A percentile compares a stretch with the other conserved stretches of the same genome.
Evolutionary conservation across 768 basidiomycete species (phyloP).

Genomic region (Amanita jacksonii): DNA sequence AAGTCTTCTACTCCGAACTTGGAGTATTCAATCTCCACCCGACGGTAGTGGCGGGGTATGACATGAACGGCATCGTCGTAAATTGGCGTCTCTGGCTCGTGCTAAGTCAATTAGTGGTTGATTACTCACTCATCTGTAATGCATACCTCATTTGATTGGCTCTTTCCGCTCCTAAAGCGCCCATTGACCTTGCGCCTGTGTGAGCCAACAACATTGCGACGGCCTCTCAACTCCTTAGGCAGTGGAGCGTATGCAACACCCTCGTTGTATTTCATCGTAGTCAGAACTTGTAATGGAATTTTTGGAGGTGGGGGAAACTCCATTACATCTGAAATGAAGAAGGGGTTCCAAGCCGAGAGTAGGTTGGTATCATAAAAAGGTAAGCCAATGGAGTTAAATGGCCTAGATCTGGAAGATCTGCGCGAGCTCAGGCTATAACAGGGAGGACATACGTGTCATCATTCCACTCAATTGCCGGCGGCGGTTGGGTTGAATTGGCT

Average conservation of each 20-base stretch:
- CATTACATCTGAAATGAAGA: slow-evolving; percentile 28
- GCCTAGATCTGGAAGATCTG: slow-evolving; percentile 34
- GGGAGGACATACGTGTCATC: slow-evolving; percentile 70
- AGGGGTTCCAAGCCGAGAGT: slow-evolving; percentile 60
- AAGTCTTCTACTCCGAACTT: slow-evolving; percentile 99
- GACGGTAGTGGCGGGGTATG: slow-evolving; percentile 76
- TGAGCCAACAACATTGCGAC: slow-evolving; percentile 64
- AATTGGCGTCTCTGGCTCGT: slow-evolving; percentile 42
- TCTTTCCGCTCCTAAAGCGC: slow-evolving; percentile 83
- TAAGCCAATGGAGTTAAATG: slow-evolving; percentile 82
- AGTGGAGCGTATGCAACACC: slow-evolving; percentile 84
- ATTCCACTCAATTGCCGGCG: slow-evolving; percentile 73
- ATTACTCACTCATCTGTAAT: not conserved
- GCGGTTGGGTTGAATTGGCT: slow-evolving; percentile 62
- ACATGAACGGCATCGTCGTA: slow-evolving; percentile 46
- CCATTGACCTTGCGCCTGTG: slow-evolving; percentile 45
- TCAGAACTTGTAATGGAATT: slow-evolving; percentile 72
- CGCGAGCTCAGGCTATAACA: too few species aligned
- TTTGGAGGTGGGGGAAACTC: slow-evolving; percentile 61
- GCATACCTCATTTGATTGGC: slow-evolving; percentile 37
- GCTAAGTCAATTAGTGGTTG: slow-evolving; percentile 20
- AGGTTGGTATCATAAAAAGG: slow-evolving; percentile 72
- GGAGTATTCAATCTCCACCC: slow-evolving; percentile 96
- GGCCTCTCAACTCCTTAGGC: slow-evolving; percentile 77
- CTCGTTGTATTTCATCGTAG: slow-evolving; percentile 78